Evolutionary conservation across 2,329 filamentous ascomycete species (phyloP).

Genomic region (Diaporthe sp.): DNA sequence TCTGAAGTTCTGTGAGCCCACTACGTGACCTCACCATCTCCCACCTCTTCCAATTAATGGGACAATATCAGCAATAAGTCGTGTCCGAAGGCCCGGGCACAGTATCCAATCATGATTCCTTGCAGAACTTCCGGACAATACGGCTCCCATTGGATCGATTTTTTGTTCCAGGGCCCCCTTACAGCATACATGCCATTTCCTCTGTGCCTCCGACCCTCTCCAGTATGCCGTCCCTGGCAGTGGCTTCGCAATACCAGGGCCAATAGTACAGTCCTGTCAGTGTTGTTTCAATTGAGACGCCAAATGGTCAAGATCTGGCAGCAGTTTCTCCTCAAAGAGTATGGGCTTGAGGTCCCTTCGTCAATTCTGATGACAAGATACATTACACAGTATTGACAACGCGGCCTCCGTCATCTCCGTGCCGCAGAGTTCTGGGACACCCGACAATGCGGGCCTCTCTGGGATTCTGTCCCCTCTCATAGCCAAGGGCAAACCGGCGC

Average conservation of each 20-base stretch:
- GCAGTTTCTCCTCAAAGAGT: not conserved
- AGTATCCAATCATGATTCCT: not conserved
- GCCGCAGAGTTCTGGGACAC: not conserved
- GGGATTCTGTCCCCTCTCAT: not conserved
- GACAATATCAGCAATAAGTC: not conserved
- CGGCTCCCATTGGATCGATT: not conserved
- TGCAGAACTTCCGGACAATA: not conserved
- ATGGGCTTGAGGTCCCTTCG: conserved; percentile 21
- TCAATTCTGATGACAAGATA: conserved; percentile 31
- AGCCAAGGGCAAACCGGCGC: conserved; percentile 7
- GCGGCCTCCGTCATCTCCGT: not conserved
- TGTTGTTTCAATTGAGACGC: not conserved
- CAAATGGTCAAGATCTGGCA: not conserved
- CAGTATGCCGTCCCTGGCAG: not conserved
- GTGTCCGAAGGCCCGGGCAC: not conserved
- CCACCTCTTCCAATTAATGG: too few relatives aligned
- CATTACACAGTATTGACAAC: conserved; percentile 31
- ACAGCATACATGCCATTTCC: not conserved
- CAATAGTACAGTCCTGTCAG: not conserved
- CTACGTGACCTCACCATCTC: not conserved
- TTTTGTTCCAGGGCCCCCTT: not conserved
- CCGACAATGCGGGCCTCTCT: not conserved
- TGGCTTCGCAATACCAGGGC: not conserved
- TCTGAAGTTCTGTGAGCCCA: not conserved
- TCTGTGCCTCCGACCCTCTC: not conserved